Conservation (phyloP, 2,329 filamentous ascomycete species). For the Hypoxylon sp. region DNA sequence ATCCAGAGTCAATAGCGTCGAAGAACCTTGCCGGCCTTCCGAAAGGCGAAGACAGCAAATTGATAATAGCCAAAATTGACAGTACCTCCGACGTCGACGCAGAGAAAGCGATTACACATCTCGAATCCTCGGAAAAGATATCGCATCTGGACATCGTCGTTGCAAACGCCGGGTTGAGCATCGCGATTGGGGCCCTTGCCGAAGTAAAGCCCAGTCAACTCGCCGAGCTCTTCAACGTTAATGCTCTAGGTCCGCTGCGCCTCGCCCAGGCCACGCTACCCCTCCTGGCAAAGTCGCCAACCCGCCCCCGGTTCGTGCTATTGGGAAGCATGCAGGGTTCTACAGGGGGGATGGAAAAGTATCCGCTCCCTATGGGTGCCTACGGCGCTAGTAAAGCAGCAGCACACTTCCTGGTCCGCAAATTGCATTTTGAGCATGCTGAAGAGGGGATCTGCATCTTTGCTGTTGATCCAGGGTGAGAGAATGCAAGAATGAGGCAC, state of each 20-base stretch:
- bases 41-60: slow-evolving; percentile 47
- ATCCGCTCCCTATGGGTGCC: slow-evolving; percentile 23
- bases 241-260: slow-evolving; percentile 31
- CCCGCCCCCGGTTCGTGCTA: slow-evolving; percentile 30
- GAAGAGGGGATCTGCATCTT: slow-evolving; percentile 20
- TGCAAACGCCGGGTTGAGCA: slow-evolving; percentile 59
- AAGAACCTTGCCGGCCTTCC: slow-evolving; percentile 50
- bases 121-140: slow-evolving; percentile 53
- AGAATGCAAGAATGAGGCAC: slow-evolving; percentile 1
- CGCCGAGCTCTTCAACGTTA: slow-evolving; percentile 31
- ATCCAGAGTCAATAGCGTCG: slow-evolving; percentile 32
- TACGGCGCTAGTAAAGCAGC: slow-evolving; percentile 36
- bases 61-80: slow-evolving; percentile 58
- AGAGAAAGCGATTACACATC: slow-evolving; percentile 48
- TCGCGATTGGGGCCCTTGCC: slow-evolving; percentile 33
- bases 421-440: slow-evolving; percentile 34
- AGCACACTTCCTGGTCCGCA: slow-evolving; percentile 35
- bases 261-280: slow-evolving; percentile 34
- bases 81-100: slow-evolving; percentile 50
- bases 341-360: slow-evolving; percentile 29
- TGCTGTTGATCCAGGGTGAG: slow-evolving; percentile 33
- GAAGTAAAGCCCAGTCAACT: slow-evolving; percentile 31
- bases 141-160: slow-evolving; percentile 60
- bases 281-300: slow-evolving; percentile 24
- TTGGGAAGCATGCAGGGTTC: slow-evolving; percentile 33